Evolutionary conservation across 2,329 filamentous ascomycete genomes (phyloP).

Genomic region (Penicillium olsonii): DNA sequence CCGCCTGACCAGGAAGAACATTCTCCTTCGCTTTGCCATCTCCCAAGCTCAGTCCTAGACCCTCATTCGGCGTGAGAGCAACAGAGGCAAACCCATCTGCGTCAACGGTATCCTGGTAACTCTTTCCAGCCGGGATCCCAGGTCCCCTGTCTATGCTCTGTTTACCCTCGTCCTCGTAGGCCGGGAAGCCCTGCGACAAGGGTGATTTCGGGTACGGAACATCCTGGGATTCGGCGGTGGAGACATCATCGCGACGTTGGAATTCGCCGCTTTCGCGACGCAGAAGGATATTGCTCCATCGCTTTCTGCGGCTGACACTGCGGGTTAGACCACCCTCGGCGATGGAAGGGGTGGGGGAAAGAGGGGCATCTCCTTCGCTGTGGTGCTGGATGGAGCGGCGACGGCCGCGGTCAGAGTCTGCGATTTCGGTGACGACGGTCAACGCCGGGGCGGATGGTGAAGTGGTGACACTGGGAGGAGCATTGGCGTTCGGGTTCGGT

Average conservation of each 20-base stretch:
- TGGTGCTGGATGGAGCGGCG: constrained; percentile 30
- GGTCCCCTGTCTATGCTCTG: background rate
- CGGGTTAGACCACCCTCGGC: constrained; percentile 25
- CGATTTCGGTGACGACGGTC: constrained; percentile 25
- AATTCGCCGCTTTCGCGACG: constrained; percentile 37
- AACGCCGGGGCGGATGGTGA: constrained; percentile 27
- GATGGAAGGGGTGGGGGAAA: background rate
- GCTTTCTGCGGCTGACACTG: constrained; percentile 37
- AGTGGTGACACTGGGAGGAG: background rate
- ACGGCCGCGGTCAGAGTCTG: constrained; percentile 32
- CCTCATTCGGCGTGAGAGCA: constrained; percentile 17
- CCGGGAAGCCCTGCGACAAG: constrained; percentile 32
- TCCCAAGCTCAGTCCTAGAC: constrained; percentile 14
- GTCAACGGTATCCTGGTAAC: constrained; percentile 4
- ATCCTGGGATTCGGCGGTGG: constrained; percentile 20
- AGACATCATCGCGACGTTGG: constrained; percentile 24
- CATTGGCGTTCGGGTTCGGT: constrained; percentile 10
- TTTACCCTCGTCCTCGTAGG: constrained; percentile 16
- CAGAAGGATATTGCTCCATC: constrained; percentile 41
- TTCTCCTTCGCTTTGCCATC: background rate
- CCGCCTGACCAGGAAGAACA: background rate
- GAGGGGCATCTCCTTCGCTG: constrained; percentile 28
- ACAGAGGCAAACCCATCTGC: constrained; percentile 22
- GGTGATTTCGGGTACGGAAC: constrained; percentile 32
- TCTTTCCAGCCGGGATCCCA: background rate